Conservation (phyloP, 768 basidiomycete genomes). For the Suillus occidentalis region DNA sequence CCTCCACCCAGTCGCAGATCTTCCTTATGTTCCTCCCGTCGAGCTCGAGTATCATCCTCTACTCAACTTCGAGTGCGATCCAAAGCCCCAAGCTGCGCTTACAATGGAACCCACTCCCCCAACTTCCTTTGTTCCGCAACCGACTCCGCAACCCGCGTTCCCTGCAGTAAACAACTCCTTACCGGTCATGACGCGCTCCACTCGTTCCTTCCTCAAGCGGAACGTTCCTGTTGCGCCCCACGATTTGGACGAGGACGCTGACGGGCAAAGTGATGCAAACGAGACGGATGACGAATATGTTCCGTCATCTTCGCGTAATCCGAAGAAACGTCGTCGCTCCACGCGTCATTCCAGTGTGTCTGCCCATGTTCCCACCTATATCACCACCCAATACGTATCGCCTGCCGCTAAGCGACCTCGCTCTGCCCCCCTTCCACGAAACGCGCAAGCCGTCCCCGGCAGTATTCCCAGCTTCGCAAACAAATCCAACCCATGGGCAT, state of each 20-base stretch:
- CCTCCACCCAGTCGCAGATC: conserved; percentile 5
- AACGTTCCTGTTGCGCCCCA: conserved; percentile 1
- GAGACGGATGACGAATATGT: conserved; percentile 46
- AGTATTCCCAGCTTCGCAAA: conserved; percentile 18
- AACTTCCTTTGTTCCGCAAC: not conserved
- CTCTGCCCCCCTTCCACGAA: conserved; percentile 42
- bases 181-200: conserved; percentile 16
- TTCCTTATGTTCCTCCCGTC: conserved; percentile 15
- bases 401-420: conserved; percentile 28
- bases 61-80: conserved; percentile 1
- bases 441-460: conserved; percentile 39
- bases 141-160: not conserved
- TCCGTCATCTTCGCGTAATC: conserved; percentile 36
- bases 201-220: conserved; percentile 12
- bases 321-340: conserved; percentile 36
- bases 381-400: conserved; percentile 4
- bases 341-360: conserved; percentile 2
- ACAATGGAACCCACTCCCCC: conserved; percentile 1
- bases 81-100: not conserved
- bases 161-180: conserved; percentile 3
- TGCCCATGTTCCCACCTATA: not conserved
- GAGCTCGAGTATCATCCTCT: conserved; percentile 9
- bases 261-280: conserved; percentile 40
- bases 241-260: conserved; percentile 29
- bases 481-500: conserved; percentile 39